These are phyloP conservation scores for Candida arabinofermentans DNA, from an alignment of 805 yeast species.

Conservation along the genomic window DNA sequence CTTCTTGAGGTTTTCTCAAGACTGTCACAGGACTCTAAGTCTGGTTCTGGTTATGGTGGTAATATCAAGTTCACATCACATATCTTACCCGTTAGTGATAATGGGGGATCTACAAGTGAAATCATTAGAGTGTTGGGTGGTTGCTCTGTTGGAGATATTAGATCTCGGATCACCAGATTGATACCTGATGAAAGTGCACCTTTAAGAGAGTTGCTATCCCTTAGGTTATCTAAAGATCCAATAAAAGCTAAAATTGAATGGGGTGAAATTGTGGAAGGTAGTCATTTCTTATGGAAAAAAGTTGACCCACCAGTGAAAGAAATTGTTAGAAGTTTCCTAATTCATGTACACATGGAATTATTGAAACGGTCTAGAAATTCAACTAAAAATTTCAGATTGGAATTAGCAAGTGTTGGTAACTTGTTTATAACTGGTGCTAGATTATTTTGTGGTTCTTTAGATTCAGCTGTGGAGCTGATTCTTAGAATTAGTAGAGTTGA, in stretches of 20 bases:
- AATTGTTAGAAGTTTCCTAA: conserved; percentile 69
- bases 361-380: conserved; percentile 59
- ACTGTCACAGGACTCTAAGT: conserved; percentile 25
- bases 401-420: conserved; percentile 82
- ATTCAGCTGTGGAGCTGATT: conserved; percentile 76
- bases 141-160: conserved; percentile 90
- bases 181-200: conserved; percentile 49
- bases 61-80: conserved; percentile 43
- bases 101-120: conserved; percentile 94
- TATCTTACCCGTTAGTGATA: conserved; percentile 81
- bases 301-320: conserved; percentile 62
- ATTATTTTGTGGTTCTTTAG: conserved; percentile 77
- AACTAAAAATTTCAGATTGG: conserved; percentile 61
- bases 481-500: conserved; percentile 59
- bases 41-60: background rate
- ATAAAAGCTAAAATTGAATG: conserved; percentile 64
- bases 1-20: conserved; percentile 54
- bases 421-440: conserved; percentile 78
- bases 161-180: conserved; percentile 75
- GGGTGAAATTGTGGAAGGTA: conserved; percentile 75
- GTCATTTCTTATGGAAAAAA: conserved; percentile 62
- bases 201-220: conserved; percentile 38
- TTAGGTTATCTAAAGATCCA: conserved; percentile 47
- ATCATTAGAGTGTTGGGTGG: conserved; percentile 84
- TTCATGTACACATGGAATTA: conserved; percentile 75